phyloP scores from a whole-genome alignment of 257 asterid genomes.

The Henckelia pumila region DNA sequence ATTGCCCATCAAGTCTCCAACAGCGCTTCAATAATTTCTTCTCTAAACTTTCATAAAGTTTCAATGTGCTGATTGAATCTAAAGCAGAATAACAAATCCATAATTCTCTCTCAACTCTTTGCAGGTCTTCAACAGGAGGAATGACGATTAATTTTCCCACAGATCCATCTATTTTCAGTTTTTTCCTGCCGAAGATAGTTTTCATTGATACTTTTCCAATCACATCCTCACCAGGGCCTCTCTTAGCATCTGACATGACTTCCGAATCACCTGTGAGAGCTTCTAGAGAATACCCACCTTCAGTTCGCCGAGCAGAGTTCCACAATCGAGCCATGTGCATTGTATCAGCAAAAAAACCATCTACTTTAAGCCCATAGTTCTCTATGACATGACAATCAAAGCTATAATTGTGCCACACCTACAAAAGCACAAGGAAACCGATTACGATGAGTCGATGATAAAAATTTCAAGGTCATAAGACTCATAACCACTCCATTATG shows the following conservation, averaged over 20 bases:
- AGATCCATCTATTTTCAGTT: slow-evolving; percentile 80
- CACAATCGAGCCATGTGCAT: slow-evolving; percentile 99
- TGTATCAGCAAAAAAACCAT: slow-evolving; percentile 93
- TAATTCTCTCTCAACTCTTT: slow-evolving; percentile 58
- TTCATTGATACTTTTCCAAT: slow-evolving; percentile 95
- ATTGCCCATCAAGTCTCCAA: slow-evolving; percentile 72
- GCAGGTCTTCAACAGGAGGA: slow-evolving; percentile 90
- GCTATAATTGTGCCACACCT: slow-evolving; percentile 99
- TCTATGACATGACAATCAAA: slow-evolving; percentile 87
- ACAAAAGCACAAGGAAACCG: slow-evolving; percentile 29
- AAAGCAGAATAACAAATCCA: slow-evolving; percentile 95
- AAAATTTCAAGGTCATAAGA: not conserved
- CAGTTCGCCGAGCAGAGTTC: slow-evolving; percentile 78
- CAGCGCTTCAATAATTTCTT: slow-evolving; percentile 49
- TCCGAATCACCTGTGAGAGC: slow-evolving; percentile 70
- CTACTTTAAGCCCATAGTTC: slow-evolving; percentile 73
- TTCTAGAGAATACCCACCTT: slow-evolving; percentile 94
- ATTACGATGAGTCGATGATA: slow-evolving; percentile 9
- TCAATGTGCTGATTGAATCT: slow-evolving; percentile 87
- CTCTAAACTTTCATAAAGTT: slow-evolving; percentile 82
- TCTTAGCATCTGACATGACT: slow-evolving; percentile 72
- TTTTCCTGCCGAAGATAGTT: slow-evolving; percentile 71
- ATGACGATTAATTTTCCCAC: slow-evolving; percentile 72
- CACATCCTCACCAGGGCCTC: slow-evolving; percentile 54
- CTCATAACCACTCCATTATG: not conserved